These are phyloP conservation scores for Fusarium buxicola DNA, from an alignment of 2,329 filamentous ascomycete species.

Conservation along the genomic window DNA sequence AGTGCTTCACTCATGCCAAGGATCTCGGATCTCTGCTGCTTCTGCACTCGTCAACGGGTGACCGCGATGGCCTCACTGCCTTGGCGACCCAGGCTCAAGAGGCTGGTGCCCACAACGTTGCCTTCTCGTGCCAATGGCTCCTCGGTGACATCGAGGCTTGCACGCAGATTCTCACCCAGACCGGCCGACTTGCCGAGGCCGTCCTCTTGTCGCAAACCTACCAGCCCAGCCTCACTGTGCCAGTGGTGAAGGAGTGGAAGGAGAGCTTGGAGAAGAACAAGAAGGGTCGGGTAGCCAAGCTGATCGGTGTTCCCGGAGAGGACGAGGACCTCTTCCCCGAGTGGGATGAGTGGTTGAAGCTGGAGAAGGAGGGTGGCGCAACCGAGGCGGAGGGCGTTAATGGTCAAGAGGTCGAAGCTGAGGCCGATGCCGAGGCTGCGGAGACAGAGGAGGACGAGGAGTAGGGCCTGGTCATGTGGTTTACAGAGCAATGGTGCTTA, in stretches of 20 bases:
- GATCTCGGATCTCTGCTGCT: conserved; percentile 91
- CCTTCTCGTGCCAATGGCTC: conserved; percentile 91
- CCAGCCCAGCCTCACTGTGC: conserved; percentile 80
- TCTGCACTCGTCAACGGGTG: conserved; percentile 86
- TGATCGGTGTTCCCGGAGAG: conserved; percentile 83
- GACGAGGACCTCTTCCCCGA: conserved; percentile 94
- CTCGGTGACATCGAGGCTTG: conserved; percentile 85
- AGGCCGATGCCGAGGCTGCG: conserved; percentile 40
- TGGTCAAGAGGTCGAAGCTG: conserved; percentile 39
- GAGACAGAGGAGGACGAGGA: conserved; percentile 46
- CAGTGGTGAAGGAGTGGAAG: conserved; percentile 84
- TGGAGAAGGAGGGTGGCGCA: conserved; percentile 78
- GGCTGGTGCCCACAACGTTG: conserved; percentile 88
- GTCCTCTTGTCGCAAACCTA: conserved; percentile 96
- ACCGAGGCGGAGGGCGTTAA: conserved; percentile 32
- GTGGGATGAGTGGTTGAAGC: conserved; percentile 88
- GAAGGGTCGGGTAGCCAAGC: conserved; percentile 85
- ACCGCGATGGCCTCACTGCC: conserved; percentile 77
- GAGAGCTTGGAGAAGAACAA: conserved; percentile 83
- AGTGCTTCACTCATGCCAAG: conserved; percentile 92
- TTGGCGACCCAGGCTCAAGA: conserved; percentile 81
- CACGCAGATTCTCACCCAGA: conserved; percentile 81
- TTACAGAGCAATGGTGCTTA: conserved; percentile 43
- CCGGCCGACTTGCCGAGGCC: conserved; percentile 84
- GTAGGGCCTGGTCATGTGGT: conserved; percentile 36